Evolutionary conservation across 2,329 filamentous ascomycete species (phyloP), one percentile per base, ranked within the genome.

Genomic region (Pyrenophora graminea): DNA sequence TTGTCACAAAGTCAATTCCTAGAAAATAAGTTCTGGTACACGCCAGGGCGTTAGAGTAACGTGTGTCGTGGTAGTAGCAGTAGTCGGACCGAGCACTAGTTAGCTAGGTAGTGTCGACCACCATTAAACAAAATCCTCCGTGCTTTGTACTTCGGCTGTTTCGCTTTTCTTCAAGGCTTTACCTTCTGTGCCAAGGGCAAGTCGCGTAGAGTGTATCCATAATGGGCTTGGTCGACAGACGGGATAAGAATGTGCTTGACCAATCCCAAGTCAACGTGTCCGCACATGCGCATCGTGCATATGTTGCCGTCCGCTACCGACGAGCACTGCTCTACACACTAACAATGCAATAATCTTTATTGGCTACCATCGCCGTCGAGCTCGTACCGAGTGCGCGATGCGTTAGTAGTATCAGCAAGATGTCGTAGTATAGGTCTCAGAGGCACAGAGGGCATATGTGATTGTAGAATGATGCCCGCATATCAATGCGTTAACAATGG

Each of bases 261-360:
- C 56, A 61, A 58, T 61, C 21, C 17, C n/a, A 45, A 37, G 18
- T 18, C 19, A 17, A 32, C 21, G 13, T 45, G 23, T 8, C 30
- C 25, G 36, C 58, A 61, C 53, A 56, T 61, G 58, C 48, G 25
- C 47, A 43, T 40, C 32, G 41, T 50, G 50, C 50, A 54, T 53
- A 52, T 51, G 34, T 43, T 38, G 31, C 40, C n/a, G 27, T 46
- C 50, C 40, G 48, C 33, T 46, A 57, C 57, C 48, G 46, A 43
- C 48, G 50, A 44, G 45, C 40, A 53, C 48, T 30, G 5, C 34
- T 41, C 5, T 47, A 45, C 51, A 57, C 53, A 51, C 48, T 51
- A 27, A 51, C 50, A 55, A 59, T 53, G 44, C 6, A 17, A 2
- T 2, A 9, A 1, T 7, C 31, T 4, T 33, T 12, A 58, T 54